A percentile compares a stretch with the other conserved stretches of the same genome.
These are phyloP conservation scores for Herpetomonas samuelpessoai DNA, from an alignment of 208 protist species.

Conservation along the genomic window DNA sequence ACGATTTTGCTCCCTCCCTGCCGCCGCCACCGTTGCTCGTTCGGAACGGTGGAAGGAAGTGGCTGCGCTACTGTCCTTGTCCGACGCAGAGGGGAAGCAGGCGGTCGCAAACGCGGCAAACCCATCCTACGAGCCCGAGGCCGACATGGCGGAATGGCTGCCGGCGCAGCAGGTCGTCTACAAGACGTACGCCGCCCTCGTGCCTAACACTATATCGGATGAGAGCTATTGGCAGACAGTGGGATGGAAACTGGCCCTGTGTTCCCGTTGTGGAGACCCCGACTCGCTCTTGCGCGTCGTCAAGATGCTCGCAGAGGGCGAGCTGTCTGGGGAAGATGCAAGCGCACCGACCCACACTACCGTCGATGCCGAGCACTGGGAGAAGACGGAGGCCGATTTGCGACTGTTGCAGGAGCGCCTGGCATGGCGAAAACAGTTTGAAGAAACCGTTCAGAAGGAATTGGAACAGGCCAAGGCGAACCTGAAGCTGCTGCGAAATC, in stretches of 20 bases:
- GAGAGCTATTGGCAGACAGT: slow-evolving; percentile 4
- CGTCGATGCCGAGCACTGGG: slow-evolving; percentile 19
- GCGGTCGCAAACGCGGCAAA: background rate
- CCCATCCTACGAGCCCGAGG: background rate
- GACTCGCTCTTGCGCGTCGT: slow-evolving; percentile 16
- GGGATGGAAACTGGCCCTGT: background rate
- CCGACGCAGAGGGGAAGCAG: background rate
- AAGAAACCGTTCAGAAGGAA: slow-evolving; percentile 26
- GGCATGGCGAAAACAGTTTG: slow-evolving; percentile 14
- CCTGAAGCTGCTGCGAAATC: slow-evolving; percentile 49
- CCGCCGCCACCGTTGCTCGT: background rate
- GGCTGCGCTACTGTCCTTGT: background rate
- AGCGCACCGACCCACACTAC: background rate
- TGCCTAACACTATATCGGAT: slow-evolving; percentile 2
- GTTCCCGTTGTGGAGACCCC: background rate
- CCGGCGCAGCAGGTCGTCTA: background rate
- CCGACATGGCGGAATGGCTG: slow-evolving; percentile 7
- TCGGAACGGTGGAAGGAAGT: background rate
- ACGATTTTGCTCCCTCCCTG: background rate
- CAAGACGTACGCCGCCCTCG: background rate
- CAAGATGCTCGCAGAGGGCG: slow-evolving; percentile 11
- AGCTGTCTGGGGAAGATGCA: slow-evolving; percentile 2
- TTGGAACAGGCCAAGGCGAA: slow-evolving; percentile 48
- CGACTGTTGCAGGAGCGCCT: slow-evolving; percentile 26
- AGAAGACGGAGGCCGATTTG: slow-evolving; percentile 17